These are phyloP conservation scores for Gossypium arboreum DNA, from an alignment of 345 rosid species.

Conservation along the genomic window DNA sequence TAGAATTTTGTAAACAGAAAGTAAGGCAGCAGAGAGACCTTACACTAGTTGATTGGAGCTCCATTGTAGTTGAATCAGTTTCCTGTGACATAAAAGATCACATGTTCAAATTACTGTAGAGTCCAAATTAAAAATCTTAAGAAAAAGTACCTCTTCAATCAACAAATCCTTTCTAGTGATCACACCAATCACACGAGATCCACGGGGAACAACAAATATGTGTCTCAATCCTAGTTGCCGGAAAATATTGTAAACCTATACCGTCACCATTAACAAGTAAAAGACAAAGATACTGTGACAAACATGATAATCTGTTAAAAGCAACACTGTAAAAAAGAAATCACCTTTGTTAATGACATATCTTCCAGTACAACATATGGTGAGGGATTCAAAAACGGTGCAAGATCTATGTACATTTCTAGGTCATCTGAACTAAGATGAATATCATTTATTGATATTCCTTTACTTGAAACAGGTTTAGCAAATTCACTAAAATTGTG, in stretches of 20 bases:
- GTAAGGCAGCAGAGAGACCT: constrained; percentile 75
- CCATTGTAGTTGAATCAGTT: constrained; percentile 49
- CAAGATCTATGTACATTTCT: constrained; percentile 97
- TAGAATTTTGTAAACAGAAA: constrained; percentile 8
- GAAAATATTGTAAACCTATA: constrained; percentile 89
- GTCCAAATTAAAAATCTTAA: not conserved
- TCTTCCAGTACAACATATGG: constrained; percentile 93
- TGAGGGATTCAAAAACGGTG: constrained; percentile 88
- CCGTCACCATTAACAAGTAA: constrained; percentile 7
- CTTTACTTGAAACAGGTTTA: constrained; percentile 92
- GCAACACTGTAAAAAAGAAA: not conserved
- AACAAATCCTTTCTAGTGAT: constrained; percentile 90
- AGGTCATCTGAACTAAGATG: constrained; percentile 75
- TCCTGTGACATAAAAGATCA: constrained; percentile 45
- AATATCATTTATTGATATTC: constrained; percentile 75
- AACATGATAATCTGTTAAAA: not conserved
- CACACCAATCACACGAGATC: constrained; percentile 82
- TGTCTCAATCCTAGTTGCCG: constrained; percentile 96
- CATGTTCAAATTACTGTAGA: not conserved
- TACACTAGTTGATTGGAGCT: constrained; percentile 99
- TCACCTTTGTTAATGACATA: constrained; percentile 95
- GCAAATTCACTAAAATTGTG: constrained; percentile 85
- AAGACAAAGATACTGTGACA: not conserved
- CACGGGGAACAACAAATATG: constrained; percentile 90
- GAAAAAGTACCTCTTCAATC: constrained; percentile 76